Evolutionary conservation across 2,329 filamentous ascomycete genomes (phyloP).

Genomic region (Fusarium globosum): DNA sequence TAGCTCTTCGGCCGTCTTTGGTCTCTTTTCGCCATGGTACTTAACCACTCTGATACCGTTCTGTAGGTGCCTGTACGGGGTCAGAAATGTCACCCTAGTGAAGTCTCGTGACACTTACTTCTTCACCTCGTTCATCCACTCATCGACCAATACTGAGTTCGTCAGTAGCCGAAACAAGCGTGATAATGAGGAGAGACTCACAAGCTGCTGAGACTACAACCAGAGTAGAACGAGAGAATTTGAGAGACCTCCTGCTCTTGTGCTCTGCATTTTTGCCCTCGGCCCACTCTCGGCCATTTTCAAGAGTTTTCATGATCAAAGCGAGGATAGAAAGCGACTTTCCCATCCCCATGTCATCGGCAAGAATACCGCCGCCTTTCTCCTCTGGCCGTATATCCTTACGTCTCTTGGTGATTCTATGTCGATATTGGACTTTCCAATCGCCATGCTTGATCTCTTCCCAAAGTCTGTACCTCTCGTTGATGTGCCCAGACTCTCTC

Average conservation of each 20-base stretch:
- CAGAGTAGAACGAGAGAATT: not conserved
- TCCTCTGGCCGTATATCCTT: not conserved
- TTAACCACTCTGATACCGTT: not conserved
- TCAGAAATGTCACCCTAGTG: rapidly evolving
- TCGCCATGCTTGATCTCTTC: not conserved
- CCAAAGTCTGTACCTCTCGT: conserved; percentile 7
- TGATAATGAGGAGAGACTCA: rapidly evolving
- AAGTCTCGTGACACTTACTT: not conserved
- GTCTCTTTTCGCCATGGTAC: not conserved
- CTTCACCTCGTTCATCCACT: conserved; percentile 9
- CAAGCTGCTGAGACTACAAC: conserved; percentile 3
- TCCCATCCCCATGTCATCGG: conserved; percentile 20
- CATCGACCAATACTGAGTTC: not conserved
- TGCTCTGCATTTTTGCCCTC: not conserved
- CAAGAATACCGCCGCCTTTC: not conserved
- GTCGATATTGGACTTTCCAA: not conserved
- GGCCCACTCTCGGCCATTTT: not conserved
- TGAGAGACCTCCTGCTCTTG: not conserved
- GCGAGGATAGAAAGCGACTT: conserved; percentile 5
- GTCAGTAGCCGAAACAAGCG: not conserved
- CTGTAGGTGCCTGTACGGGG: not conserved
- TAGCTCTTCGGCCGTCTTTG: not conserved
- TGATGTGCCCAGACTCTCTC: conserved; percentile 6
- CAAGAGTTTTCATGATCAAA: conserved; percentile 10
- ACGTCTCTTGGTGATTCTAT: conserved; percentile 4